Evolutionary conservation across 805 yeast genomes (phyloP).

Genomic region (Hanseniaspora osmophila): DNA sequence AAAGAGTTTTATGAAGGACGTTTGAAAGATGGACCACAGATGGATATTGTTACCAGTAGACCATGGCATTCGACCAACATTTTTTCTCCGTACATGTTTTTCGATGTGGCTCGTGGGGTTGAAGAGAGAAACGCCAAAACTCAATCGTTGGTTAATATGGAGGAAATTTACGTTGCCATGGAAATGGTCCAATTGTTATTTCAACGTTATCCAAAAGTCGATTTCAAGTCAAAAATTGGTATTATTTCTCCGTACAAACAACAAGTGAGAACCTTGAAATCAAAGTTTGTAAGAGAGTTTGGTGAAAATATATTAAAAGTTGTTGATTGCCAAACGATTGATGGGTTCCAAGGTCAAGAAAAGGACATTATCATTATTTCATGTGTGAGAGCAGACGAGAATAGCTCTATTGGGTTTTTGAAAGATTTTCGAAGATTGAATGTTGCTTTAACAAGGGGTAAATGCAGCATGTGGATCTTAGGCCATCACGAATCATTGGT

Average conservation of each 20-base stretch:
- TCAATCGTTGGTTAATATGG: constrained; percentile 53
- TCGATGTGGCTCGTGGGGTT: constrained; percentile 46
- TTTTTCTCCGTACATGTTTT: constrained; percentile 68
- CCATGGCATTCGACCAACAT: constrained; percentile 57
- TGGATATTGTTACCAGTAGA: constrained; percentile 42
- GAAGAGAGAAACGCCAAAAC: constrained; percentile 55
- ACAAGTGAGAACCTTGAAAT: constrained; percentile 51
- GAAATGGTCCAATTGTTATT: constrained; percentile 48
- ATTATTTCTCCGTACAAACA: constrained; percentile 90
- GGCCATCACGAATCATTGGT: constrained; percentile 62
- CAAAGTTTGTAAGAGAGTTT: constrained; percentile 39
- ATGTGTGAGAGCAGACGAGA: constrained; percentile 74
- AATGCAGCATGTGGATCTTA: constrained; percentile 80
- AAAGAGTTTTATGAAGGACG: constrained; percentile 61
- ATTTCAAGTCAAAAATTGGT: constrained; percentile 67
- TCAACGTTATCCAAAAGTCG: constrained; percentile 28
- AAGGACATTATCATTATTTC: constrained; percentile 88
- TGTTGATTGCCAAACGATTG: constrained; percentile 86
- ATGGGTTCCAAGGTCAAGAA: constrained; percentile 97
- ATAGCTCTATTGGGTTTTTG: constrained; percentile 62
- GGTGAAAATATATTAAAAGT: constrained; percentile 51
- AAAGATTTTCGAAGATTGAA: constrained; percentile 91
- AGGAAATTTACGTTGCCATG: constrained; percentile 62
- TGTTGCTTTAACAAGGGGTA: constrained; percentile 90
- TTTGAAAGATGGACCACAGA: constrained; percentile 66